Evolutionary conservation across 768 basidiomycete genomes (phyloP), one percentile per base, ranked within the genome.

Genomic region (Mrakia hoshinonis): DNA sequence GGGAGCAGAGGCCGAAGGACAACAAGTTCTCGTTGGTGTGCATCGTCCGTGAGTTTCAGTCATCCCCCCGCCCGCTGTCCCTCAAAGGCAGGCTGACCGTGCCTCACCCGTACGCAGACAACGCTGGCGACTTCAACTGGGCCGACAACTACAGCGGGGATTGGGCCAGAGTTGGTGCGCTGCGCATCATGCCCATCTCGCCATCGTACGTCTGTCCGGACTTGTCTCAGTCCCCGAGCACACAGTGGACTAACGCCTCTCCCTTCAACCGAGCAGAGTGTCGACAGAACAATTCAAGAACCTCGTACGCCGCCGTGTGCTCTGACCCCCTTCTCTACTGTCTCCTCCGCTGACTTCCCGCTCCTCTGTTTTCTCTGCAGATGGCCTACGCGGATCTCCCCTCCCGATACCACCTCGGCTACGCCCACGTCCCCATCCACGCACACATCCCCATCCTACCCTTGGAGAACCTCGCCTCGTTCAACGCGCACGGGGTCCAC

Each of bases 391-490:
- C 47, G 0, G 46, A 61, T 39, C 38, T 47, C 0, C 47, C 31
- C 18, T 34, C 11, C 2, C 55, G 68, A 0, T 12, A 22, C 31
- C 58, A 69, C 10, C 68, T 69, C 22, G 68, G 68, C 47, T 61
- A 49, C 58, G 0, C 5, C 24, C 34, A 12, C 29, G 38, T 69
- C 6, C 68, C 66, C 34, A 15, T 67, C 38, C 31, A 61, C 43
- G 68, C 39, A 10, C 68, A 69, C 68, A 61, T 69, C 34, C 68
- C 68, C 3, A 48, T 69, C 58, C 58, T 61, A 3, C 46, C 68
- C 20, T 26, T 69, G 58, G 68, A 62, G 39, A 26, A 36, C 3
- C 60, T 69, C 47, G 29, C 47, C 18, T n/a, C 26, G 2, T 66
- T 66, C 48, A 66, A 66, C 64, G 48, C 46, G 11, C 48, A 66